phyloP scores from a whole-genome alignment of 805 yeast species.

The Starmerella potacharoeniae region DNA sequence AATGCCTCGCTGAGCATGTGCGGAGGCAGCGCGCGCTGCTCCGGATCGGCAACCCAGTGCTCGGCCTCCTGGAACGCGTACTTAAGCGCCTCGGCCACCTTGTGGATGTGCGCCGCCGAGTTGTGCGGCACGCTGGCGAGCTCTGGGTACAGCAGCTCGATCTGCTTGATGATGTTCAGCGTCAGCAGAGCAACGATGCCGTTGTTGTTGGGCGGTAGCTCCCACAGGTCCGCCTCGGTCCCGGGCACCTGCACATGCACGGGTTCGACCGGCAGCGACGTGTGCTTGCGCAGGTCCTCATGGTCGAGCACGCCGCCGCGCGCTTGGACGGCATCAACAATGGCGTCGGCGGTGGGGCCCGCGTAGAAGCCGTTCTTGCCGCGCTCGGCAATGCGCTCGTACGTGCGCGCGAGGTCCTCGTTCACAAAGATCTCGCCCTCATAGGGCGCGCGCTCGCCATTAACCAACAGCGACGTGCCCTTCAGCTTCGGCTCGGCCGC shows the following conservation, averaged over 20 bases:
- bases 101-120: slow-evolving; percentile 57
- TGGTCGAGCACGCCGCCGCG: slow-evolving; percentile 47
- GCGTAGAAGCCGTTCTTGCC: slow-evolving; percentile 61
- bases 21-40: slow-evolving; percentile 25
- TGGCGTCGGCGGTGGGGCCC: slow-evolving; percentile 58
- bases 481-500: slow-evolving; percentile 33
- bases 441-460: slow-evolving; percentile 36
- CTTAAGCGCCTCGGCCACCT: slow-evolving; percentile 60
- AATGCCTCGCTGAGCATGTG: slow-evolving; percentile 40
- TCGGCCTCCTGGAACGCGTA: slow-evolving; percentile 66
- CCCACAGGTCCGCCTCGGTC: slow-evolving; percentile 50
- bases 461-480: slow-evolving; percentile 28
- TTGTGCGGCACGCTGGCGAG: slow-evolving; percentile 40
- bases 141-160: slow-evolving; percentile 38
- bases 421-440: slow-evolving; percentile 51
- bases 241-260: slow-evolving; percentile 36
- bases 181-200: slow-evolving; percentile 68
- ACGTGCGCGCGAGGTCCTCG: slow-evolving; percentile 40
- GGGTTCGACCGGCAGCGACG: slow-evolving; percentile 56
- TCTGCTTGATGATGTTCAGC: slow-evolving; percentile 49
- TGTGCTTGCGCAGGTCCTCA: slow-evolving; percentile 48
- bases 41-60: slow-evolving; percentile 56
- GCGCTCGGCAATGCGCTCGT: slow-evolving; percentile 39
- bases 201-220: slow-evolving; percentile 76
- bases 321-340: slow-evolving; percentile 40